Evolutionary conservation across 2,329 filamentous ascomycete species (phyloP).

Genomic region (Colletotrichum tabaci): DNA sequence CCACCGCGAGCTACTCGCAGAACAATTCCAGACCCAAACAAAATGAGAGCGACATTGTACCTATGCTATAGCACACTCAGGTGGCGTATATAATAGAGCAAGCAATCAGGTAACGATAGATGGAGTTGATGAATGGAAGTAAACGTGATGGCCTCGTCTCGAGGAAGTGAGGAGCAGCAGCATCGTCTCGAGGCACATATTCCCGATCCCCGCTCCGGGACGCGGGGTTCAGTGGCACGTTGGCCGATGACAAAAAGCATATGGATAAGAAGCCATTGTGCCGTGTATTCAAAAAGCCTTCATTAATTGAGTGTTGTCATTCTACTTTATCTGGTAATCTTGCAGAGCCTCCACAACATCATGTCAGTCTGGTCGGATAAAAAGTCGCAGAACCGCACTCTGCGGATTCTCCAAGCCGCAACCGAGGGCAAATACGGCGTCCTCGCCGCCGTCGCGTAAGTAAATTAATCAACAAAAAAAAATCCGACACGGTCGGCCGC

Average conservation of each 20-base stretch:
- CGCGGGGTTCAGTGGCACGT: conserved; percentile 12
- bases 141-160: background rate
- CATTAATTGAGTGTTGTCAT: too few relatives aligned
- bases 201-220: background rate
- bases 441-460: conserved; percentile 63
- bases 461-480: too few relatives aligned
- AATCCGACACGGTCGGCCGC: background rate
- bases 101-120: too few relatives aligned
- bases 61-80: too few relatives aligned
- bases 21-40: background rate
- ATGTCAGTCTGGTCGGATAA: conserved; percentile 34
- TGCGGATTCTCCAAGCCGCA: conserved; percentile 65
- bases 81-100: background rate
- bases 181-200: background rate
- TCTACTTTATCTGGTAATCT: too few relatives aligned
- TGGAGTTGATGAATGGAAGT: too few relatives aligned
- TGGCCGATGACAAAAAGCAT: background rate
- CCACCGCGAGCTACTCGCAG: too few relatives aligned
- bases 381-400: conserved; percentile 34
- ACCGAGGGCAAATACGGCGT: conserved; percentile 69
- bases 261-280: background rate
- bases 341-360: background rate
- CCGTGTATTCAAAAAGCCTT: background rate
- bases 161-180: background rate
- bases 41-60: background rate